phyloP scores from a whole-genome alignment of 179 eudicot genomes.

The Monotropa hypopitys region DNA sequence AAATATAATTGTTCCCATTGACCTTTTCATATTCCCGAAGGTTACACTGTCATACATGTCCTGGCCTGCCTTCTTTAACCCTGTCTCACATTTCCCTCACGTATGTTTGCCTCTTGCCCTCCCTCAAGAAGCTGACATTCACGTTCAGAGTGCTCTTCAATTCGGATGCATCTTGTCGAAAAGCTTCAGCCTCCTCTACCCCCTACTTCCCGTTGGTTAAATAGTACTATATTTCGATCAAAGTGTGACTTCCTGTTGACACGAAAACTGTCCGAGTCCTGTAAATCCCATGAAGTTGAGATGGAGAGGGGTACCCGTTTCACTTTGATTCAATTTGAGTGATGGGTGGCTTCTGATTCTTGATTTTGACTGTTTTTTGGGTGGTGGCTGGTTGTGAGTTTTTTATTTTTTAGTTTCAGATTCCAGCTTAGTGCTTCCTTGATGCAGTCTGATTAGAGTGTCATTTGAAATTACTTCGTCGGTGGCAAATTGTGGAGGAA shows the following conservation, averaged over 20 bases:
- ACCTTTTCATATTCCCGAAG: neutral
- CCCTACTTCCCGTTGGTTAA: neutral
- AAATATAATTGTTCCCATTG: no score
- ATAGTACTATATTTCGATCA: neutral
- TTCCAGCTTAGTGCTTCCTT: neutral
- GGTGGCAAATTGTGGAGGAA: slow-evolving; percentile 18
- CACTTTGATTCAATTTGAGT: neutral
- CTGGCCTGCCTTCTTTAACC: neutral
- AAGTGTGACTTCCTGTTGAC: slow-evolving; percentile 4
- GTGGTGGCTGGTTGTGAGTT: slow-evolving; percentile 14
- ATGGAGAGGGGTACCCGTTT: neutral
- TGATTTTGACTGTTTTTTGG: slow-evolving; percentile 13
- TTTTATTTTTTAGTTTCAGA: slow-evolving; percentile 12
- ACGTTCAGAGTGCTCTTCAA: neutral
- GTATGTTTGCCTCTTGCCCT: neutral
- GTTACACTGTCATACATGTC: neutral
- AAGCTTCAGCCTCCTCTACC: neutral
- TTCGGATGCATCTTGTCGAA: neutral
- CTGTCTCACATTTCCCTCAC: neutral
- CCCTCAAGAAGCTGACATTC: neutral
- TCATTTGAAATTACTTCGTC: slow-evolving; percentile 14
- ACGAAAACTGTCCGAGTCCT: neutral
- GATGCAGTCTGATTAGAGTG: slow-evolving; percentile 21
- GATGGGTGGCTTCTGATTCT: slow-evolving; percentile 8
- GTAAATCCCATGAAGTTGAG: neutral